Evolutionary conservation across 352 stramenopile genomes (phyloP).

Genomic region (Blastocystis sp.): DNA sequence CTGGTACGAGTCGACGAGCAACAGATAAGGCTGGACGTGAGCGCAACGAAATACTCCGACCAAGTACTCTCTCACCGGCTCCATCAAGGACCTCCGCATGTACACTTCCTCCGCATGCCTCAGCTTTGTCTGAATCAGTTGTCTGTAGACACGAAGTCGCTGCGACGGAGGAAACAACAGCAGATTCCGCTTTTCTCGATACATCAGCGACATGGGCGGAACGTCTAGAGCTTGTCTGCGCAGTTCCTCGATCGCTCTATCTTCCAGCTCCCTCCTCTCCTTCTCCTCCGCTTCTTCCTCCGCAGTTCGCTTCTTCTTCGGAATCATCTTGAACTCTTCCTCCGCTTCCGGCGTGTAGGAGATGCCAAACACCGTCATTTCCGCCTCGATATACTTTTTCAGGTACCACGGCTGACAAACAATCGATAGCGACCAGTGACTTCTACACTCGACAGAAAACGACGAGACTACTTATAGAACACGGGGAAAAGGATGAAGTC

Average conservation of each 20-base stretch:
- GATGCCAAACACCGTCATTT: not conserved
- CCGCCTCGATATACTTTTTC: not conserved
- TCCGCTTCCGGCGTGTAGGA: not conserved
- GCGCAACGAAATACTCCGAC: not conserved
- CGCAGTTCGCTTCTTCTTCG: not conserved
- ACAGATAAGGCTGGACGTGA: not conserved
- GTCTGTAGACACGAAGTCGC: not conserved
- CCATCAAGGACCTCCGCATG: not conserved
- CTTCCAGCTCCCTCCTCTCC: too few relatives aligned
- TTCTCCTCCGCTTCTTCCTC: not conserved
- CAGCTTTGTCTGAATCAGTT: not conserved
- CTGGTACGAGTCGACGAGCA: not conserved
- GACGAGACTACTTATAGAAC: not conserved
- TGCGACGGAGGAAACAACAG: not conserved
- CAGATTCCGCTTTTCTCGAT: not conserved
- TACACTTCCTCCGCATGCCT: not conserved
- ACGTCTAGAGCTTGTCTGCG: too few relatives aligned
- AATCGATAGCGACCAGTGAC: conserved; percentile 1
- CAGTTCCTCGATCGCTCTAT: too few relatives aligned
- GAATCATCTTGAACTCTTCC: not conserved
- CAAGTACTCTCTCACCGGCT: not conserved
- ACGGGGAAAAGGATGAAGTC: conserved; percentile 12
- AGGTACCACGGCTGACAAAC: not conserved
- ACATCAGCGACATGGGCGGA: not conserved
- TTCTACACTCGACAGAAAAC: not conserved